Conservation (phyloP, 768 basidiomycete species). For the Pisolithus tinctorius region DNA sequence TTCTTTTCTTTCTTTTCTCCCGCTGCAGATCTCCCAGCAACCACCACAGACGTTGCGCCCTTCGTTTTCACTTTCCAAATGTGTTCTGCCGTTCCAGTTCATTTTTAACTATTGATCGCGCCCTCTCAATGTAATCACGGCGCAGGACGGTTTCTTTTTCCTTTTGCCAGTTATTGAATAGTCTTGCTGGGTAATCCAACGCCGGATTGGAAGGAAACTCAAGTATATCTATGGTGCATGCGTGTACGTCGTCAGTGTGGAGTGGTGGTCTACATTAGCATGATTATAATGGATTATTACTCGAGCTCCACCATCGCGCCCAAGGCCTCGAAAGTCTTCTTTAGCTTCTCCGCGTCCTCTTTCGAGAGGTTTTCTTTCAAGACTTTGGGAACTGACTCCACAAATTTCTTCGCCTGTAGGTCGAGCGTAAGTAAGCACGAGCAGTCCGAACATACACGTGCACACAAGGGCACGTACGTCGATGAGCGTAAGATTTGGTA, state of each 20-base stretch:
- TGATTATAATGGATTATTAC: slow-evolving; percentile 32
- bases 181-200: slow-evolving; percentile 10
- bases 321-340: slow-evolving; percentile 81
- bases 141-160: slow-evolving; percentile 7
- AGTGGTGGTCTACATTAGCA: slow-evolving; percentile 9
- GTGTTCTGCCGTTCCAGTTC: slow-evolving; percentile 5
- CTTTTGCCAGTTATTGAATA: slow-evolving; percentile 9
- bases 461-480: slow-evolving; percentile 56
- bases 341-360: slow-evolving; percentile 96
- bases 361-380: slow-evolving; percentile 94
- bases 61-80: neutral
- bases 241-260: neutral
- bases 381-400: slow-evolving; percentile 87
- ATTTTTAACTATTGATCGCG: slow-evolving; percentile 8
- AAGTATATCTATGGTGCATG: slow-evolving; percentile 4
- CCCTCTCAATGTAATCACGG: slow-evolving; percentile 18
- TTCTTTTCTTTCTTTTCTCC: neutral
- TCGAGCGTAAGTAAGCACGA: neutral
- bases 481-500: slow-evolving; percentile 93
- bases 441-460: neutral
- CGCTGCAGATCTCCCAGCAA: neutral
- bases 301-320: slow-evolving; percentile 87
- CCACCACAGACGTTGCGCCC: neutral
- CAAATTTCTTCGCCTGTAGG: slow-evolving; percentile 94
- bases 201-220: slow-evolving; percentile 11